phyloP scores from a whole-genome alignment of 495 filamentous ascomycete genomes.

The Tuber magnatum region DNA sequence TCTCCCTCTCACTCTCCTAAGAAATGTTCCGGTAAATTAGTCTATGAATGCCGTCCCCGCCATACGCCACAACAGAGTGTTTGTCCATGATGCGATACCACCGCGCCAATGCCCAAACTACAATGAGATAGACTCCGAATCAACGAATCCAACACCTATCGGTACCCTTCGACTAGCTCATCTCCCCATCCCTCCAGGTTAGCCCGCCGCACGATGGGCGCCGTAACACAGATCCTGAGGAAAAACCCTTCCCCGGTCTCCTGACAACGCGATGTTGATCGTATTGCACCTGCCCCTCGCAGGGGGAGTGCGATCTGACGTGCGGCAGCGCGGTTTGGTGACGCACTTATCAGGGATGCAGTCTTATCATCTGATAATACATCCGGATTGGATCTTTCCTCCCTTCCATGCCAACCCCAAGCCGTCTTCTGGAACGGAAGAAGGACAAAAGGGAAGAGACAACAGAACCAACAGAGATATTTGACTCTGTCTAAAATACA shows the following conservation, averaged over 20 bases:
- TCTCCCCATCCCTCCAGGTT: neutral
- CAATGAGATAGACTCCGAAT: neutral
- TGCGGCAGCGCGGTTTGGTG: too few relatives aligned
- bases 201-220: too few relatives aligned
- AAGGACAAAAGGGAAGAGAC: neutral
- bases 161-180: neutral
- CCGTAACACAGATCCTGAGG: neutral
- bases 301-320: too few relatives aligned
- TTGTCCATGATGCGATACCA: neutral
- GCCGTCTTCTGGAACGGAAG: neutral
- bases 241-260: neutral
- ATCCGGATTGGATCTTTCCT: too few relatives aligned
- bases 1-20: neutral
- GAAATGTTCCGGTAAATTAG: neutral
- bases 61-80: neutral
- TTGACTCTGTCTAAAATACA: neutral
- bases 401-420: neutral
- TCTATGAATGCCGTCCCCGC: neutral
- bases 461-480: neutral
- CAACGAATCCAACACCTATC: neutral
- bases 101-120: neutral
- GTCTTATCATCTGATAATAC: neutral
- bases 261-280: neutral
- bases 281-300: neutral
- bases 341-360: neutral